These are phyloP conservation scores for button mushroom (Agaricus bisporus) DNA, from an alignment of 768 basidiomycete species.

Conservation along the genomic window DNA sequence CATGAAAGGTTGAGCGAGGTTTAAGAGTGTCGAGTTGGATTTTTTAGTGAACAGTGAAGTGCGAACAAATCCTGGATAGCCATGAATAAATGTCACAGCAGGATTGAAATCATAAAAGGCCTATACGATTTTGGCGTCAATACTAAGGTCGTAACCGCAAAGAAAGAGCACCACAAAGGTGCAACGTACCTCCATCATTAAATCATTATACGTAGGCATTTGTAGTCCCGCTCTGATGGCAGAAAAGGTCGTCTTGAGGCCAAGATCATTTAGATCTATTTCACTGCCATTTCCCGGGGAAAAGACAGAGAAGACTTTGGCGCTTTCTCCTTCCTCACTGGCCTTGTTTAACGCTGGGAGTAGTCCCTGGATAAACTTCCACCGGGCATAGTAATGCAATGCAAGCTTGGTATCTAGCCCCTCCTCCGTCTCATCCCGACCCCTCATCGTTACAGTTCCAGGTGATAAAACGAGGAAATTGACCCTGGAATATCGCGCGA, in stretches of 20 bases:
- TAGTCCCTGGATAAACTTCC: conserved; percentile 43
- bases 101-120: conserved; percentile 29
- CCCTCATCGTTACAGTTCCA: conserved; percentile 32
- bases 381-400: conserved; percentile 30
- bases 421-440: conserved; percentile 22
- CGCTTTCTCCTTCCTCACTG: conserved; percentile 39
- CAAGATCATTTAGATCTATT: conserved; percentile 43
- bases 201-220: conserved; percentile 28
- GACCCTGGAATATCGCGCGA: conserved; percentile 32
- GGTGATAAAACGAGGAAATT: conserved; percentile 48
- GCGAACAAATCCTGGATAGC: conserved; percentile 32
- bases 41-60: conserved; percentile 18
- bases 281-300: conserved; percentile 24
- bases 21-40: conserved; percentile 15
- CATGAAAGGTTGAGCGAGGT: conserved; percentile 20
- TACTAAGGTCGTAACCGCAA: conserved; percentile 24
- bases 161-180: conserved; percentile 25
- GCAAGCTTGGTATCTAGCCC: conserved; percentile 24
- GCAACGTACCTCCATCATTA: conserved; percentile 26
- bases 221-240: conserved; percentile 18
- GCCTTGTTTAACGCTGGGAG: conserved; percentile 38
- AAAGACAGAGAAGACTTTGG: conserved; percentile 41
- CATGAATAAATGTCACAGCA: conserved; percentile 31
- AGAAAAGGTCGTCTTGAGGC: conserved; percentile 28
- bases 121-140: conserved; percentile 30